phyloP scores from a whole-genome alignment of 2,329 filamentous ascomycete genomes.

The Setomelanomma holmii region DNA sequence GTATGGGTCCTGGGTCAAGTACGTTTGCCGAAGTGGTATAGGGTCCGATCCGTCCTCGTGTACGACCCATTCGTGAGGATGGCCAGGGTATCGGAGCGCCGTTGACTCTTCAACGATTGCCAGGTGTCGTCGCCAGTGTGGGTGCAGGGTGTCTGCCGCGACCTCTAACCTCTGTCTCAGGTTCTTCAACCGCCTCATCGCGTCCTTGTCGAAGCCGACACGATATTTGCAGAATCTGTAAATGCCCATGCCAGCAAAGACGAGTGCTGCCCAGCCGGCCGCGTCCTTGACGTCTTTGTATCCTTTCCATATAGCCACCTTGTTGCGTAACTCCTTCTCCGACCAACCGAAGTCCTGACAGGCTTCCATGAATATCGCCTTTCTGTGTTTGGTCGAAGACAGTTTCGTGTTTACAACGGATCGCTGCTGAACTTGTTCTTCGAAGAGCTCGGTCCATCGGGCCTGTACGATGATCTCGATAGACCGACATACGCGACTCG shows the following conservation, averaged over 20 bases:
- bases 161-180: conserved; percentile 59
- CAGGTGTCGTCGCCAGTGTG: conserved; percentile 60
- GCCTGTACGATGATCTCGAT: conserved; percentile 67
- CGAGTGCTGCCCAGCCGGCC: conserved; percentile 63
- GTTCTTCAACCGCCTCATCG: conserved; percentile 56
- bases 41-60: conserved; percentile 53
- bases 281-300: conserved; percentile 66
- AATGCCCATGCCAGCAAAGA: conserved; percentile 65
- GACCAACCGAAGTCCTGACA: conserved; percentile 63
- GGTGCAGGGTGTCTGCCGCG: conserved; percentile 61
- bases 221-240: conserved; percentile 69
- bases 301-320: conserved; percentile 62
- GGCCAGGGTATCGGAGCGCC: conserved; percentile 53
- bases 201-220: conserved; percentile 59
- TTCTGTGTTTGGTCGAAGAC: conserved; percentile 58
- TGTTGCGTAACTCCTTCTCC: conserved; percentile 65
- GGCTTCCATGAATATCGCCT: conserved; percentile 61
- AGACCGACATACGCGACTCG: conserved; percentile 62
- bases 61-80: conserved; percentile 62
- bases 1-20: conserved; percentile 55
- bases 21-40: conserved; percentile 56
- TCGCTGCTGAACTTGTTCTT: conserved; percentile 57
- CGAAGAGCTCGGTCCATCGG: conserved; percentile 64
- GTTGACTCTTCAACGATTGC: conserved; percentile 55
- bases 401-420: conserved; percentile 49